Evolutionary conservation across 2,329 filamentous ascomycete genomes (phyloP).

Genomic region (Sporothrix mexicana): DNA sequence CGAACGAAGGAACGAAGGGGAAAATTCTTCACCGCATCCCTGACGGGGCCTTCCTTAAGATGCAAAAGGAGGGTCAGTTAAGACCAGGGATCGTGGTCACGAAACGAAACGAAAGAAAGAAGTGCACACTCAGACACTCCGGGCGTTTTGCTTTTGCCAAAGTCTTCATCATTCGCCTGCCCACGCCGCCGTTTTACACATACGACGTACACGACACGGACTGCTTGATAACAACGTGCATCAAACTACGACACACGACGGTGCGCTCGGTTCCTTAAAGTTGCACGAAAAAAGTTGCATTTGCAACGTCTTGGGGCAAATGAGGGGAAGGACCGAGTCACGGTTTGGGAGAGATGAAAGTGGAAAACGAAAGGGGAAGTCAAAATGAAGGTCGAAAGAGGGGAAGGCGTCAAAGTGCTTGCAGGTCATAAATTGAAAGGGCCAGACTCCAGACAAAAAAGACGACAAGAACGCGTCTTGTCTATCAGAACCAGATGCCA

Average conservation of each 20-base stretch:
- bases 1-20: not conserved
- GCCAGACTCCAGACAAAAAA: not conserved
- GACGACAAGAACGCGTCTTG: constrained; percentile 13
- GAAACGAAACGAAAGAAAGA: not conserved
- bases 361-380: not conserved
- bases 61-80: constrained; percentile 5
- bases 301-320: constrained; percentile 4
- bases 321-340: constrained; percentile 6
- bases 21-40: constrained; percentile 14
- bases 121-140: not conserved
- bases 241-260: constrained; percentile 3
- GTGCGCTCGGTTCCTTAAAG: constrained; percentile 18
- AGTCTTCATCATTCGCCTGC: too few relatives aligned
- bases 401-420: constrained; percentile 13
- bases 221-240: not conserved
- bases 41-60: not conserved
- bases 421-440: constrained; percentile 1
- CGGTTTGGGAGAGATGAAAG: not conserved
- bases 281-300: not conserved
- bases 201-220: not conserved
- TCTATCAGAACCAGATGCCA: constrained; percentile 12
- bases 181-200: constrained; percentile 9
- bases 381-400: too few relatives aligned
- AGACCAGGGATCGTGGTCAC: constrained; percentile 27
- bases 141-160: not conserved